Conservation (phyloP, 768 basidiomycete genomes). For the Tulasnella sp. region DNA sequence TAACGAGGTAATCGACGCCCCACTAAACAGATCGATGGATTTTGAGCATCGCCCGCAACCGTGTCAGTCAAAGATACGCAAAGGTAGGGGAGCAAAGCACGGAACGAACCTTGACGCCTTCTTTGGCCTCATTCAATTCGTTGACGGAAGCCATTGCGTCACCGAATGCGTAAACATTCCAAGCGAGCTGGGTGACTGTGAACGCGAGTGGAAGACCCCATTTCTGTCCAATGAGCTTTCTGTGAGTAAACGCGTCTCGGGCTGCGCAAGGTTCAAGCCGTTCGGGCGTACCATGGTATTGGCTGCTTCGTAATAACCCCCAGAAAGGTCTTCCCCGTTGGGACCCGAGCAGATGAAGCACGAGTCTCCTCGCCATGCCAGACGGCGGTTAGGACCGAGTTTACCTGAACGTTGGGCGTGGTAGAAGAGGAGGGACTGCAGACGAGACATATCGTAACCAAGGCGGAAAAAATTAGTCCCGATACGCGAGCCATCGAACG, state of each 20-base stretch:
- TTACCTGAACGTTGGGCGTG: slow-evolving; percentile 18
- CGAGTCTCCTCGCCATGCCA: slow-evolving; percentile 20
- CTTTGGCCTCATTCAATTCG: slow-evolving; percentile 17
- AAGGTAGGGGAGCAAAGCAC: not conserved
- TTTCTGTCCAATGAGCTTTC: slow-evolving; percentile 1
- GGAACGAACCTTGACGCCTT: slow-evolving; percentile 18
- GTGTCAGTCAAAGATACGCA: not conserved
- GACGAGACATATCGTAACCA: not conserved
- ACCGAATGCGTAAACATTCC: slow-evolving; percentile 17
- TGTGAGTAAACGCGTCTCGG: not conserved
- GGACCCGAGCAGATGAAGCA: slow-evolving; percentile 20
- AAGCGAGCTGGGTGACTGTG: slow-evolving; percentile 18
- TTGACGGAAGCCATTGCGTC: slow-evolving; percentile 16
- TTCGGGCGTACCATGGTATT: slow-evolving; percentile 12
- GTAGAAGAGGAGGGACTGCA: slow-evolving; percentile 17
- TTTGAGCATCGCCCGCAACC: not conserved
- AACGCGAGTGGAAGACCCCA: slow-evolving; percentile 17
- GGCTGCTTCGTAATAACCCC: slow-evolving; percentile 19
- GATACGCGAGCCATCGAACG: not conserved
- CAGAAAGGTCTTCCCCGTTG: slow-evolving; percentile 21
- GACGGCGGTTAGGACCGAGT: slow-evolving; percentile 14
- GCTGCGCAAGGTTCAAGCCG: too few species aligned
- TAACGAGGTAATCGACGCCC: slow-evolving; percentile 20
- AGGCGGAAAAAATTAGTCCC: not conserved
- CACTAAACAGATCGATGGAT: not conserved